Evolutionary conservation across 495 filamentous ascomycete genomes (phyloP).

Genomic region (Talaromyces adpressus): DNA sequence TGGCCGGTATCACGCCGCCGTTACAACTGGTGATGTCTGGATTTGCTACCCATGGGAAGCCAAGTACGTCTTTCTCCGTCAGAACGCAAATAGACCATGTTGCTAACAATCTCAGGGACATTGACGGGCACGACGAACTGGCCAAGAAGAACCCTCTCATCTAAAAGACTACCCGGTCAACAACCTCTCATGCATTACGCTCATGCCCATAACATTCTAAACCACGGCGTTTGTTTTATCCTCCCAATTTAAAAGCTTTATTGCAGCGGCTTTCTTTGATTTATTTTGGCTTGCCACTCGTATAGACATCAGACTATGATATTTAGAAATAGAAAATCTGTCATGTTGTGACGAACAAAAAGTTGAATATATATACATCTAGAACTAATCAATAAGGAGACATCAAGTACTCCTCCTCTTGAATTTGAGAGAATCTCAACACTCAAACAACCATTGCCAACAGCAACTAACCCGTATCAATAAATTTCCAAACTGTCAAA

Average conservation of each 20-base stretch:
- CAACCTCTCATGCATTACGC: neutral
- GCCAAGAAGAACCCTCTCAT: slow-evolving; percentile 46
- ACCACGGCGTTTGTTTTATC: neutral
- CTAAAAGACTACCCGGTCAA: slow-evolving; percentile 13
- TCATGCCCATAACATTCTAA: neutral
- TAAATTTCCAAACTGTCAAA: neutral
- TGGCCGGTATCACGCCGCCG: slow-evolving; percentile 74
- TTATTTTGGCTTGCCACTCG: neutral
- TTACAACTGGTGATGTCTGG: slow-evolving; percentile 88
- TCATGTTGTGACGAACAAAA: neutral
- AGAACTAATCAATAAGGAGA: neutral
- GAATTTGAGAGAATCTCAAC: neutral
- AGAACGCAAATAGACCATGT: neutral
- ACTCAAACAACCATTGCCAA: neutral
- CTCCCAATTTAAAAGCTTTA: neutral
- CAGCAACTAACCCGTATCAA: too few relatives aligned
- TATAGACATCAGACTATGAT: neutral
- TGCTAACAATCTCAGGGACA: slow-evolving; percentile 50
- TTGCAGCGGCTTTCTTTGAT: neutral
- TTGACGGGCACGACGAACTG: slow-evolving; percentile 81
- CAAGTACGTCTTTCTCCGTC: slow-evolving; percentile 39
- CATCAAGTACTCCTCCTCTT: neutral
- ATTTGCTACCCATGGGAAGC: slow-evolving; percentile 99
- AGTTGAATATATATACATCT: slow-evolving; percentile 1
- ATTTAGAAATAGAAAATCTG: neutral